Evolutionary conservation across 176 grass and related monocot genomes (phyloP), one percentile per base, ranked within the genome.

Genomic region (Zoysia japonica): DNA sequence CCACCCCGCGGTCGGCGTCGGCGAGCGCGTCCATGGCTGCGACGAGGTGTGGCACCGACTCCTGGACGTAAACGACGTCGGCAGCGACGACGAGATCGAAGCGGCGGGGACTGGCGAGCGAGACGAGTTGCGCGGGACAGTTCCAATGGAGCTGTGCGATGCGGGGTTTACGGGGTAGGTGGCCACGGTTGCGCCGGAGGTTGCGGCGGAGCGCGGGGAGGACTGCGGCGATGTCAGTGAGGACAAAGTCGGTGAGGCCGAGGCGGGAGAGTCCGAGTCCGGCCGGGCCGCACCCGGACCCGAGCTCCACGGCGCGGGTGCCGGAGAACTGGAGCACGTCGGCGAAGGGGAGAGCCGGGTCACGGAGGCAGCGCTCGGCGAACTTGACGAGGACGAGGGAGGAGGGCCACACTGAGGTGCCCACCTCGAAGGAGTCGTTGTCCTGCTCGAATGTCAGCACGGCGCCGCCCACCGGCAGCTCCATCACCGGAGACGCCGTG

Each of bases 361-460:
- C 56, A 16, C 83, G 14, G 57, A 92, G 77, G 79, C 89, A 97
- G 65, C 91, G 94, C 71, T 94, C 94, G 80, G 84, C 74, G 80
- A 94, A 97, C 83, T 97, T 94, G 87, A 94, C 91, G 80, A 97
- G 94, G 82, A 94, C 94, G 78, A 94, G 90, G 16, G 96, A 98
- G 75, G 85, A 98, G 9, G 89, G 88, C 92, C 90, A 98, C 41
- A 98, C 92, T 9, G 95, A 98, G 81, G 92, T 98, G 81, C 95
- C 95, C 47, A 98, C 96, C 83, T 98, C 85, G 85, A 98, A 87
- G 61, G 92, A 94, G 61, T 88, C 89, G 77, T 98, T 94, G 84
- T 92, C 92, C 86, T 98, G 96, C 84, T 92, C 88, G 75, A 98
- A 98, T 35, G 87, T 87, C 75, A 98, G 90, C 65, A 87, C 92